Evolutionary conservation across 441 rosid genomes (phyloP).

Genomic region (Brassica hybrid): DNA sequence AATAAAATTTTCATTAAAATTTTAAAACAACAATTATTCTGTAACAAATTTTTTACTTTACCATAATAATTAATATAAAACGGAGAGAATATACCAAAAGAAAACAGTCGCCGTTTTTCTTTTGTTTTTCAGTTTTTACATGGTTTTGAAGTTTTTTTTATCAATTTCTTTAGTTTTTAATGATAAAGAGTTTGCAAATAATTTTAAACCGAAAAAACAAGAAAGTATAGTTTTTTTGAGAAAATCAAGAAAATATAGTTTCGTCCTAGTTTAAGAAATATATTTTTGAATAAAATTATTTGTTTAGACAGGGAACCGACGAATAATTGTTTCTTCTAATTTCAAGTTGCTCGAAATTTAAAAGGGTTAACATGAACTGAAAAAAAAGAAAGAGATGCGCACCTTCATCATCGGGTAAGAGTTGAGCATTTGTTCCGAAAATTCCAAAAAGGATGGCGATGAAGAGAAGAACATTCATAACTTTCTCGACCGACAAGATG

Average conservation of each 20-base stretch:
- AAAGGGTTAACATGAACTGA: background rate
- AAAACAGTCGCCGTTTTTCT: background rate
- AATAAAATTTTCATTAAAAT: background rate
- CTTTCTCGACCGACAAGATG: conserved; percentile 33
- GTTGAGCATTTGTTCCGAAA: conserved; percentile 51
- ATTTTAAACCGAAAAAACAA: too few species aligned
- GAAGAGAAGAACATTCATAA: conserved; percentile 36
- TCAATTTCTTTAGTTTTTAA: too few species aligned
- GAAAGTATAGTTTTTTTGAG: too few species aligned
- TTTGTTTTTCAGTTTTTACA: background rate
- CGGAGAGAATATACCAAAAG: too few species aligned
- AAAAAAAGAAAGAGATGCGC: background rate
- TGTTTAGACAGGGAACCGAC: too few species aligned
- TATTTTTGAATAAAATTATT: too few species aligned
- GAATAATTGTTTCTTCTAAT: background rate
- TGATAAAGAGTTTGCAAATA: too few species aligned
- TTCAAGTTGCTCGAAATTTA: background rate
- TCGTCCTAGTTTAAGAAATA: too few species aligned
- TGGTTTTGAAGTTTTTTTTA: background rate
- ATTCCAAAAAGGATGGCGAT: conserved; percentile 39
- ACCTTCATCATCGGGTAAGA: conserved; percentile 62
- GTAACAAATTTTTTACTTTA: too few species aligned
- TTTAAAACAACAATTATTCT: background rate
- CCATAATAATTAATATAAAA: too few species aligned
- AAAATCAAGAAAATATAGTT: too few species aligned